A percentile compares a stretch with the other conserved stretches of the same genome.
Evolutionary conservation across 2,329 filamentous ascomycete genomes (phyloP).

Genomic region (Fusarium subglutinans): DNA sequence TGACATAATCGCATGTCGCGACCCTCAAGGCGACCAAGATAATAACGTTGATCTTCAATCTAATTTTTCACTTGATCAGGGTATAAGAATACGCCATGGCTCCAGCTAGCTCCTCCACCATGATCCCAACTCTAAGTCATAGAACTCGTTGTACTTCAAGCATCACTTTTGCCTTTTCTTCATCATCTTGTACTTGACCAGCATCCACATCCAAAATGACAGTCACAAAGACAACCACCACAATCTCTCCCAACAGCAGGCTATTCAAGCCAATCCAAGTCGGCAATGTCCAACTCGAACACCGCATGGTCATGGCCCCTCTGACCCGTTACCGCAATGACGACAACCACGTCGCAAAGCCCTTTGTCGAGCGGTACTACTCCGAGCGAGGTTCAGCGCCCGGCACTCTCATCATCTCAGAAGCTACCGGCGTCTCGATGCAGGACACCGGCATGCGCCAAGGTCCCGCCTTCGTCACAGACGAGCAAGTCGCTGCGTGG

Average conservation of each 20-base stretch:
- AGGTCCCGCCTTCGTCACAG: slow-evolving; percentile 21
- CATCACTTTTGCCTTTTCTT: neutral
- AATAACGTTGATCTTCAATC: neutral
- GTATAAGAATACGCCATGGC: neutral
- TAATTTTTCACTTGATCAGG: neutral
- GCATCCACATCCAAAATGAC: slow-evolving; percentile 10
- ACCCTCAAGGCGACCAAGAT: neutral
- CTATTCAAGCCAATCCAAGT: slow-evolving; percentile 40
- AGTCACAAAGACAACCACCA: neutral
- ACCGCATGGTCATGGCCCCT: slow-evolving; percentile 40
- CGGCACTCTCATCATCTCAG: slow-evolving; percentile 51
- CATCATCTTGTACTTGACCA: neutral
- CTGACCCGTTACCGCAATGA: slow-evolving; percentile 61
- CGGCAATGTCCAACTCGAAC: slow-evolving; percentile 29
- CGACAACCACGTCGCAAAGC: slow-evolving; percentile 47
- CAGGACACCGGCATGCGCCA: slow-evolving; percentile 22
- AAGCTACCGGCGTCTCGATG: slow-evolving; percentile 43
- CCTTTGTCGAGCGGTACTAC: slow-evolving; percentile 44
- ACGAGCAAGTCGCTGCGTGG: slow-evolving; percentile 43
- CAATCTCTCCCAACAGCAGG: slow-evolving; percentile 21
- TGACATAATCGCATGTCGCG: neutral
- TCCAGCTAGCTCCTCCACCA: neutral
- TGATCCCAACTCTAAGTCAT: neutral
- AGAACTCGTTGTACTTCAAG: neutral
- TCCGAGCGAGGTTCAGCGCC: slow-evolving; percentile 52